These are phyloP conservation scores for Boletellus ananas DNA, from an alignment of 768 basidiomycete species.

Conservation along the genomic window DNA sequence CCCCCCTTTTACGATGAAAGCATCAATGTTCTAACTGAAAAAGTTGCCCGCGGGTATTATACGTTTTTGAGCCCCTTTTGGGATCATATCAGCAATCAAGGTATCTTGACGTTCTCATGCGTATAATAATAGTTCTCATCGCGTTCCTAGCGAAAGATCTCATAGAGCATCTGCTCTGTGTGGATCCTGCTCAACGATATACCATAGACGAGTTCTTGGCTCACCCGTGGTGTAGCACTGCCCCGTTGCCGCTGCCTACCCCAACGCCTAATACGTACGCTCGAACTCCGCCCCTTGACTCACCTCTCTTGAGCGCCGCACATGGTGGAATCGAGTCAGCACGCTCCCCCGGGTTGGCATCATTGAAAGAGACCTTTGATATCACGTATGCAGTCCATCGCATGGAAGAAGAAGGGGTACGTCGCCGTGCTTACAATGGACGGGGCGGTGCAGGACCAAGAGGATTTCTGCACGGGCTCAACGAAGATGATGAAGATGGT, in stretches of 20 bases:
- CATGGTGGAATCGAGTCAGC: conserved; percentile 70
- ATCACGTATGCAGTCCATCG: conserved; percentile 98
- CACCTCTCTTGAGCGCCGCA: conserved; percentile 80
- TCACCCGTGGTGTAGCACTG: conserved; percentile 91
- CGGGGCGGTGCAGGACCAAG: conserved; percentile 72
- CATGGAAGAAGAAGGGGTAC: conserved; percentile 97
- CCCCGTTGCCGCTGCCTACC: conserved; percentile 57
- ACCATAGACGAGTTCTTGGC: conserved; percentile 97
- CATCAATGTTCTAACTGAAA: conserved; percentile 96
- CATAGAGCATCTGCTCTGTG: conserved; percentile 90
- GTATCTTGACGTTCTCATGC: conserved; percentile 38
- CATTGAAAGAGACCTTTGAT: conserved; percentile 97
- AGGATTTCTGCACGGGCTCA: conserved; percentile 80
- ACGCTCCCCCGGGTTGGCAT: conserved; percentile 87
- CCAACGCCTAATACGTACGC: conserved; percentile 58
- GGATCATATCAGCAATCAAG: conserved; percentile 87
- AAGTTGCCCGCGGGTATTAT: conserved; percentile 95
- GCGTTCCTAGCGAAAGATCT: conserved; percentile 78
- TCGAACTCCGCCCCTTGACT: conserved; percentile 61
- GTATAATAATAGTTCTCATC: conserved; percentile 9
- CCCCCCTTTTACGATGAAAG: conserved; percentile 99
- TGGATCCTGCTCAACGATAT: conserved; percentile 92
- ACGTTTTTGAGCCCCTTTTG: conserved; percentile 99
- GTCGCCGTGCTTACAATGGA: conserved; percentile 77
- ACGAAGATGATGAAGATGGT: conserved; percentile 85